Conservation (phyloP, 2,329 filamentous ascomycete genomes). For the Fusarium armeniacum region DNA sequence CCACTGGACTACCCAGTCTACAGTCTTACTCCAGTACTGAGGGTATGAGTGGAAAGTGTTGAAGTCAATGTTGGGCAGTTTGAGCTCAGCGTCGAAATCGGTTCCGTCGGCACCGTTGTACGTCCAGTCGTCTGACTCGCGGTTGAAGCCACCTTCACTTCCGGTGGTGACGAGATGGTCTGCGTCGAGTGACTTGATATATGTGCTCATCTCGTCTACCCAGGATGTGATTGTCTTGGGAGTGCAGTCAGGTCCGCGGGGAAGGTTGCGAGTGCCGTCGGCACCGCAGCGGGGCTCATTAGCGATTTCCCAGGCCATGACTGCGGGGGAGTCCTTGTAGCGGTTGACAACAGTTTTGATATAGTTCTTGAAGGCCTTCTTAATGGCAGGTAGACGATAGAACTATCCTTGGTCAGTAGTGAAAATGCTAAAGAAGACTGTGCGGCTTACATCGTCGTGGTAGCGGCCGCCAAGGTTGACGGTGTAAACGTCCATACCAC, state of each 20-base stretch:
- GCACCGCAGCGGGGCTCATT: constrained; percentile 71
- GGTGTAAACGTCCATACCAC: constrained; percentile 72
- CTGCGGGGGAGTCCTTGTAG: constrained; percentile 69
- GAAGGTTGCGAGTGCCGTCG: constrained; percentile 61
- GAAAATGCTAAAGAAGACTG: rapidly evolving
- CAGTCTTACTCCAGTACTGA: constrained; percentile 67
- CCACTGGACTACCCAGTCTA: constrained; percentile 67
- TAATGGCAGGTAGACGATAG: constrained; percentile 65
- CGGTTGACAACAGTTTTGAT: constrained; percentile 70
- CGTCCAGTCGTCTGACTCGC: constrained; percentile 58
- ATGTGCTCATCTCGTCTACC: constrained; percentile 68
- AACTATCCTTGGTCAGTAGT: constrained; percentile 53
- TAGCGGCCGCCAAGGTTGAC: constrained; percentile 66
- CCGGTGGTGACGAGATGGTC: constrained; percentile 69
- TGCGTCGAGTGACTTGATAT: constrained; percentile 65
- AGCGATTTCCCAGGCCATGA: constrained; percentile 77
- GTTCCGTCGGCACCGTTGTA: constrained; percentile 65
- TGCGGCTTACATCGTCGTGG: constrained; percentile 52
- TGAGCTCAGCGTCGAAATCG: constrained; percentile 65
- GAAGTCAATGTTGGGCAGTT: constrained; percentile 64
- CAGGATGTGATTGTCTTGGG: constrained; percentile 61
- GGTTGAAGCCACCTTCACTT: constrained; percentile 71
- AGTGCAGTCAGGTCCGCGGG: constrained; percentile 57
- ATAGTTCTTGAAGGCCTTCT: constrained; percentile 69
- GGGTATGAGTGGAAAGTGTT: constrained; percentile 69